Evolutionary conservation across 2,329 filamentous ascomycete genomes (phyloP), one percentile per base, ranked within the genome.

Genomic region (Cryphonectria carpinicola): DNA sequence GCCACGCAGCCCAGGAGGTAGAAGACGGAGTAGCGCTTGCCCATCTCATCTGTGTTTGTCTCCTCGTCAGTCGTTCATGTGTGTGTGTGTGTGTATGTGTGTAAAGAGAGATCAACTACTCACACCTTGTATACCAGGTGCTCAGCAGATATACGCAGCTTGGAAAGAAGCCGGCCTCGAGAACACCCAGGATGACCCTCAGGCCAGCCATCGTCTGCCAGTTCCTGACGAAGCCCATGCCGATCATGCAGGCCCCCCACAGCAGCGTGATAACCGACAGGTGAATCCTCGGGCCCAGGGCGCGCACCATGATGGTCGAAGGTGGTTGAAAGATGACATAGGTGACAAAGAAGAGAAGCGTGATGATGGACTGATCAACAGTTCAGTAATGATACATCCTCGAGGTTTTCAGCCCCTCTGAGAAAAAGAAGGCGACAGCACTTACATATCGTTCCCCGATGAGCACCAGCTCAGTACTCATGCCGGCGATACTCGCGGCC

Each of bases 101-200:
- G 43, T 1, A 7, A 28, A 19, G 14, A 39, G 37, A 11, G 10
- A 39, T 1, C 37, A 39, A 39, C 10, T 25, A 78, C 85, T 83
- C 79, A 88, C 87, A 90, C 79, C 89, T 81, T 0, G 89, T 90
- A 76, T 92, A 93, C 90, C 90, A 94, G 49, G 89, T 92, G 71
- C 88, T 90, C n/a, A 94, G 85, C 7, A 93, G 82, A 76, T 93
- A 93, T 0, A 92, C 89, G 66, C 87, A 90, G 66, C 88, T 87
- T 0, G 91, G 90, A 79, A 93, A 93, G 80, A 91, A 93, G 0
- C 91, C 88, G n/a, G 88, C 87, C 77, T 93, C 91, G 37, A 92
- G 84, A 2, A 90, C 73, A 65, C 91, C 91, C 22, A 92, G 83
- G 1, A 93, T 68, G 0, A 89, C 80, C 61, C 90, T 82, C 54